phyloP scores from a whole-genome alignment of 345 rosid species.

The Laguncularia racemosa region DNA sequence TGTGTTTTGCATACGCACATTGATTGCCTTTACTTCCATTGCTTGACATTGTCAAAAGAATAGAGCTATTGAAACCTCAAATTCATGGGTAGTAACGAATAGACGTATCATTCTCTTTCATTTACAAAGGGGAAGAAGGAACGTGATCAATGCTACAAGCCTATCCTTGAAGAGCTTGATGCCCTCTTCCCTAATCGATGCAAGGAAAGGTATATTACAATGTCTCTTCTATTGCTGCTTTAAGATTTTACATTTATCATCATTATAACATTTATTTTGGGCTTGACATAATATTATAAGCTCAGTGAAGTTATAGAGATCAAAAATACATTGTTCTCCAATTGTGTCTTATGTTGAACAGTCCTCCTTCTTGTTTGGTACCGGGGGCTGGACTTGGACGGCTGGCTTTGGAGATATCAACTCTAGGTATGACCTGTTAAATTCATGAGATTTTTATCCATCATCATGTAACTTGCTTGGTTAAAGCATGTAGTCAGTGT shows the following conservation, averaged over 20 bases:
- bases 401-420: conserved; percentile 91
- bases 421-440: conserved; percentile 48
- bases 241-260: not conserved
- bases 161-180: conserved; percentile 87
- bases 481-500: too few relatives aligned
- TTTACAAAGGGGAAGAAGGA: conserved; percentile 66
- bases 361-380: conserved; percentile 89
- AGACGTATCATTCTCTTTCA: not conserved
- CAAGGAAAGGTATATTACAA: conserved; percentile 40
- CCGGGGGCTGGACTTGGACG: conserved; percentile 99
- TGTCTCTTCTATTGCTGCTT: conserved; percentile 4
- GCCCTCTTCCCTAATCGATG: conserved; percentile 69
- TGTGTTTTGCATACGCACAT: too few relatives aligned
- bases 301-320: too few relatives aligned
- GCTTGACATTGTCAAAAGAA: too few relatives aligned
- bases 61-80: too few relatives aligned
- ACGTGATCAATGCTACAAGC: conserved; percentile 87
- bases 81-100: too few relatives aligned
- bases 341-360: conserved; percentile 20
- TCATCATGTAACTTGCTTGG: too few relatives aligned
- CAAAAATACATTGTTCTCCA: not conserved
- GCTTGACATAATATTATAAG: too few relatives aligned
- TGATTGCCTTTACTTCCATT: too few relatives aligned
- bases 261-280: too few relatives aligned
- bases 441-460: too few relatives aligned